Base-by-base conservation (phyloP, 2,329 filamentous ascomycete genomes). In the Didymella arachidicola region DNA sequence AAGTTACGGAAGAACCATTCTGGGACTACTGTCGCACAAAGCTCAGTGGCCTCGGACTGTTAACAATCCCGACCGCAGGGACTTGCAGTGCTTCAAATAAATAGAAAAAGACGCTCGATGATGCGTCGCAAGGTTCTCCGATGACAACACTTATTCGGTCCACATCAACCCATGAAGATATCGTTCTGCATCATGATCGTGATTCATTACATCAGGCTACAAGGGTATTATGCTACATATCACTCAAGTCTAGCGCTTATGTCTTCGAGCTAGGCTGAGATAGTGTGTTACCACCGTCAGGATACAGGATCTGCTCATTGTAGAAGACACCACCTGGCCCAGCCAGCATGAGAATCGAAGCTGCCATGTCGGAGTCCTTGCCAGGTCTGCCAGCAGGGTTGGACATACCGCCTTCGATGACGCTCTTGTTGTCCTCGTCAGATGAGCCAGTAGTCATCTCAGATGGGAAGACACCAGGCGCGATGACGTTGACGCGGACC, bases 291-390 rank as follows among this genome's bases (percentile, higher is more conserved):
- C 73, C 72, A 41, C 82, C 82, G 67, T 84, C 82, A 14, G 81
- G 81, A 62, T 82, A 82, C 43, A 85, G 56, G 30, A 84, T 79
- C 68, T 85, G 82, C 44, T 83, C 81, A 42, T 85, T 85, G 60
- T 83, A 80, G 61, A 84, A 84, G 0, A 80, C 64, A 2, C 82
- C 82, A 27, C 81, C 81, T 29, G 77, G 79, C 0, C 83, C 81
- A 36, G 82, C 82, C 39, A 85, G 70, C 62, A 84, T 80, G 46
- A 85, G 67, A 5, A 83, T 78, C 4, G 80, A 81, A 2, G 80
- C 81, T 6, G 79, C 82, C 80, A 84, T 83, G 60, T 60, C 58
- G 6, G 58, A 77, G 38, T 85, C 82, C 19, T 64, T 64, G 16
- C 67, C 61, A 8, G 59, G 62, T 8, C 57, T 60, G 53, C 71